Evolutionary conservation across 768 basidiomycete genomes (phyloP).

Genomic region (Hygrophorus russula): DNA sequence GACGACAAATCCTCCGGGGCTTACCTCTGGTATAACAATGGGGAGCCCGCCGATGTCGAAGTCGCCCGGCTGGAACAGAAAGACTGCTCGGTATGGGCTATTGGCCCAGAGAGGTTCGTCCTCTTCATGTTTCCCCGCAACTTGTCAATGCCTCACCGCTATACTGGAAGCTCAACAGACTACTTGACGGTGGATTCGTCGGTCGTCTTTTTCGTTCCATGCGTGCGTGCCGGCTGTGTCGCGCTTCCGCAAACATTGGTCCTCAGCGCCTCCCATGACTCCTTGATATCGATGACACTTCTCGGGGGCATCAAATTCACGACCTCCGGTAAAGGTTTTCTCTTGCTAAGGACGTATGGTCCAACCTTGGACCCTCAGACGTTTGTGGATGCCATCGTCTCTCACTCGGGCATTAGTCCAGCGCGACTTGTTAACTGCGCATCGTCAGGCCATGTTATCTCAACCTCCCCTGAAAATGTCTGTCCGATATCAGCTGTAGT

Average conservation of each 20-base stretch:
- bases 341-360: constrained; percentile 10
- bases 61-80: constrained; percentile 8
- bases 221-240: constrained; percentile 8
- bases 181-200: constrained; percentile 11
- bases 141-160: not conserved
- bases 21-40: constrained; percentile 4
- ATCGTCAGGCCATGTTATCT: not conserved
- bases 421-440: not conserved
- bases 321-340: constrained; percentile 14
- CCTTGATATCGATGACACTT: constrained; percentile 16
- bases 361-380: constrained; percentile 8
- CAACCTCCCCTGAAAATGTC: not conserved
- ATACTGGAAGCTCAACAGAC: constrained; percentile 12
- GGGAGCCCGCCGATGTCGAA: constrained; percentile 5
- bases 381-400: constrained; percentile 10
- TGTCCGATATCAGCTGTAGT: constrained; percentile 1
- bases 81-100: constrained; percentile 5
- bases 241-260: constrained; percentile 17
- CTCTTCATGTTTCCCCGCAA: not conserved
- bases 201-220: constrained; percentile 22
- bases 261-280: constrained; percentile 18
- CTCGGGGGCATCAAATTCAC: constrained; percentile 13
- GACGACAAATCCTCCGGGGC: constrained; percentile 1
- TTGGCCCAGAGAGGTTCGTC: constrained; percentile 14
- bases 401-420: not conserved